phyloP scores from a whole-genome alignment of 2,329 filamentous ascomycete species.

The Aspergillus hortae region DNA sequence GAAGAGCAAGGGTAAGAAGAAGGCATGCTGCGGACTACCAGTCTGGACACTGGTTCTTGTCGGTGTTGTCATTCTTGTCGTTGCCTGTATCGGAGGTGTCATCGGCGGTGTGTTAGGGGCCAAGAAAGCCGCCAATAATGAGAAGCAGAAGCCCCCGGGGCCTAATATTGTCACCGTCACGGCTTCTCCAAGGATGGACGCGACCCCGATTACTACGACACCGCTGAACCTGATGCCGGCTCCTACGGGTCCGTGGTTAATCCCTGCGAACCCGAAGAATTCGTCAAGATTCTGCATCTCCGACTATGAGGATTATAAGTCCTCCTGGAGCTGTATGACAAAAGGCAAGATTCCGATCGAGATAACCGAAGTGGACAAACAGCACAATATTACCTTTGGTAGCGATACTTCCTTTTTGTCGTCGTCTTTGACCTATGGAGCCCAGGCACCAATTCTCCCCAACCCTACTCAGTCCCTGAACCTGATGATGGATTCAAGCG shows the following conservation, averaged over 20 bases:
- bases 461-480: conserved; percentile 45
- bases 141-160: conserved; percentile 18
- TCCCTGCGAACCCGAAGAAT: conserved; percentile 48
- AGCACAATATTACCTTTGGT: conserved; percentile 35
- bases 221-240: conserved; percentile 44
- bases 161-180: conserved; percentile 46
- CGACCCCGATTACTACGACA: conserved; percentile 46
- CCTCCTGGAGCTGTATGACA: conserved; percentile 51
- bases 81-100: conserved; percentile 50
- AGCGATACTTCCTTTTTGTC: conserved; percentile 30
- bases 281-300: conserved; percentile 49
- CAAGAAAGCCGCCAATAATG: conserved; percentile 31
- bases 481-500: conserved; percentile 57
- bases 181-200: conserved; percentile 48
- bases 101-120: conserved; percentile 53
- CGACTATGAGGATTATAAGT: conserved; percentile 39
- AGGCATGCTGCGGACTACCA: conserved; percentile 49
- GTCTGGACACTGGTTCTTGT: conserved; percentile 50
- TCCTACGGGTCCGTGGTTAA: conserved; percentile 48
- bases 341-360: conserved; percentile 32
- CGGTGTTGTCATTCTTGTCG: conserved; percentile 45
- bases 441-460: conserved; percentile 54
- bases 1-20: conserved; percentile 40
- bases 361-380: conserved; percentile 21
- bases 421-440: conserved; percentile 54